phyloP scores from a whole-genome alignment of 225 moss, liverwort and hornwort genomes.

The Pseudoscleropodium purum region DNA sequence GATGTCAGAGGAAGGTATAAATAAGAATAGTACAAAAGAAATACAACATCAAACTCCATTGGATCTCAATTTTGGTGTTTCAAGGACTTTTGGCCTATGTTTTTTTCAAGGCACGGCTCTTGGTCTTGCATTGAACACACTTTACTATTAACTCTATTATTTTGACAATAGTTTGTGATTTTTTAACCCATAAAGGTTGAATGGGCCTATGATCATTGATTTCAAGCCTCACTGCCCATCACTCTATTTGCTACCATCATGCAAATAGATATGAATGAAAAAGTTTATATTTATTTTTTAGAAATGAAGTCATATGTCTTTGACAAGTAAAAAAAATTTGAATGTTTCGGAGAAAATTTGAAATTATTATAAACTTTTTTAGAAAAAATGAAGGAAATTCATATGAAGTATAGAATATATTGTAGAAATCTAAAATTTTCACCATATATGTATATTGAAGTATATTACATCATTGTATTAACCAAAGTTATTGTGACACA shows the following conservation, averaged over 20 bases:
- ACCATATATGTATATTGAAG: not conserved
- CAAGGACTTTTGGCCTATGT: no score
- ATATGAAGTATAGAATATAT: not conserved
- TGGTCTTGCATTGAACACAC: no score
- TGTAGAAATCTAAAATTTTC: not conserved
- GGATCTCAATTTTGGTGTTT: no score
- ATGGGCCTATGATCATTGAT: not conserved
- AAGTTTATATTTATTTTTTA: not conserved
- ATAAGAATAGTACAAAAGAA: no score
- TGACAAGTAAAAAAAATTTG: not conserved
- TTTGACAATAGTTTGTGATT: not conserved
- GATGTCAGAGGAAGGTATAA: no score
- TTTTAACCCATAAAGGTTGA: not conserved
- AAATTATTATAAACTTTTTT: not conserved
- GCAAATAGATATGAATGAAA: not conserved
- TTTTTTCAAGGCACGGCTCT: no score
- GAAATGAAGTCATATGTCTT: not conserved
- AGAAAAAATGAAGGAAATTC: not conserved
- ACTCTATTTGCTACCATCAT: not conserved
- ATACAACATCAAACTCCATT: no score
- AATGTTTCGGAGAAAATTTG: not conserved
- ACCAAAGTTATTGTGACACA: not conserved
- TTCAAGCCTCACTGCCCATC: accelerated
- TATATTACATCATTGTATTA: not conserved
- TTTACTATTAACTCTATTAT: no score